These are phyloP conservation scores for Pythium periplocum DNA, from an alignment of 352 stramenopile species.

Conservation along the genomic window DNA sequence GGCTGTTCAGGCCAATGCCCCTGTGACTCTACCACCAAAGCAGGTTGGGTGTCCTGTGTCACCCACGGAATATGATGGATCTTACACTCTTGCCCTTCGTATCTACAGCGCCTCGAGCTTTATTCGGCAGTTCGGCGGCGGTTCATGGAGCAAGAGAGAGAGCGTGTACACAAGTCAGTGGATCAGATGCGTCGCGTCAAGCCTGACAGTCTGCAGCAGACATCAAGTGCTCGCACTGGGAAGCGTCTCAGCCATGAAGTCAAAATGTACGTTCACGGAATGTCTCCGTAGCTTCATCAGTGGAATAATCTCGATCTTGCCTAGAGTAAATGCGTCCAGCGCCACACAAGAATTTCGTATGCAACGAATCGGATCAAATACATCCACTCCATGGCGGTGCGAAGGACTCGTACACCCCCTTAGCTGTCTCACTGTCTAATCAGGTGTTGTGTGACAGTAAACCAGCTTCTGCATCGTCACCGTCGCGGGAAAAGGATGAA, in stretches of 20 bases:
- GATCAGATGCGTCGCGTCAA: no score
- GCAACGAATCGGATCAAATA: slow-evolving; percentile 24
- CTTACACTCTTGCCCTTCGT: slow-evolving; percentile 3
- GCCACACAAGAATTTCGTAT: slow-evolving; percentile 4
- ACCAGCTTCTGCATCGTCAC: slow-evolving; percentile 2
- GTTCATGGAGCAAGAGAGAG: slow-evolving; percentile 58
- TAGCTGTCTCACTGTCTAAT: not conserved
- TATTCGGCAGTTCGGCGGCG: slow-evolving; percentile 44
- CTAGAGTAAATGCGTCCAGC: slow-evolving; percentile 10
- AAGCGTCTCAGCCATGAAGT: not conserved
- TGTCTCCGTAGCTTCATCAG: no score
- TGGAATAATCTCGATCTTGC: slow-evolving; percentile 7
- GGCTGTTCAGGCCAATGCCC: no score
- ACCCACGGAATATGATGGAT: not conserved
- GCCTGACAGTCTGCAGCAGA: no score
- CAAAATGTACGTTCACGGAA: not conserved
- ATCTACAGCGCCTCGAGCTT: slow-evolving; percentile 32
- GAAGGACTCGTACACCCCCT: not conserved
- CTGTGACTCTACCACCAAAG: not conserved
- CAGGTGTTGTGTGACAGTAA: not conserved
- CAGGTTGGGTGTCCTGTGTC: not conserved
- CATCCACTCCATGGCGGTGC: slow-evolving; percentile 54
- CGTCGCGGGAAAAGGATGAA: not conserved
- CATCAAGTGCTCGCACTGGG: no score
- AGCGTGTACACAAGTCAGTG: not conserved